Base-by-base conservation (phyloP, 805 yeast genomes). In the Candida ovalis region DNA sequence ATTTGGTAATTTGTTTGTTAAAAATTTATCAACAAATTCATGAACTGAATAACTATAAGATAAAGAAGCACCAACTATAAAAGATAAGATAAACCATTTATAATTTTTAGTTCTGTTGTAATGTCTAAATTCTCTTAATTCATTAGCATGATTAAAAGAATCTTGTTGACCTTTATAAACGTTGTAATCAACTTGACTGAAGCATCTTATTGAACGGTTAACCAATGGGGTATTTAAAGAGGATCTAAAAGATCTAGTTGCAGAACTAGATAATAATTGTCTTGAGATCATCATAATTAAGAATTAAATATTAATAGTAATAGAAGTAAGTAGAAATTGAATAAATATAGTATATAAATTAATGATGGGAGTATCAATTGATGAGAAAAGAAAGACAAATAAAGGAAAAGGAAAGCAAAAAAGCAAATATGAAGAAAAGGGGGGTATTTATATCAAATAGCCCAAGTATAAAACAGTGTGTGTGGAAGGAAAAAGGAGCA, bases 21-120 rank as follows among this genome's bases (percentile, higher is more conserved):
- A 40, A 9, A 47, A 47, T 15, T 46, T 48, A 22, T 63, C 64
- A 13, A 54, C 60, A 0, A 61, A 7, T 39, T 63, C 65, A 39
- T 64, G 65, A 9, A 60, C 49, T 1, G 71, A 63, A 36, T 54
- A 60, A 15, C 54, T 53, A 38, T 63, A 59, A 1, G 67, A 52
- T 2, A 65, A 38, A 2, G 51, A 27, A 2, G 61, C 57, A 17
- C 71, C 71, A 3, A 58, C 32, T 8, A 46, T 44, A 39, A 66
- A 64, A 3, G 56, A 48, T 1, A 57, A 25, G 2, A 53, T 30
- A 40, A 48, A 53, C 51, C 52, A 48, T 44, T 51, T 54, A 7
- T 48, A 19, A 40, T 50, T 50, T 18, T 39, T 48, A 1, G n/a
- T 5, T 50, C 54, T 52, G 19, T 52, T 52, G 22, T 30, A 52